Percentiles rank a stretch among this genome's conserved stretches.
Conservation (phyloP, 1,284 basidiomycete species). For the Amylostereum areolatum region DNA sequence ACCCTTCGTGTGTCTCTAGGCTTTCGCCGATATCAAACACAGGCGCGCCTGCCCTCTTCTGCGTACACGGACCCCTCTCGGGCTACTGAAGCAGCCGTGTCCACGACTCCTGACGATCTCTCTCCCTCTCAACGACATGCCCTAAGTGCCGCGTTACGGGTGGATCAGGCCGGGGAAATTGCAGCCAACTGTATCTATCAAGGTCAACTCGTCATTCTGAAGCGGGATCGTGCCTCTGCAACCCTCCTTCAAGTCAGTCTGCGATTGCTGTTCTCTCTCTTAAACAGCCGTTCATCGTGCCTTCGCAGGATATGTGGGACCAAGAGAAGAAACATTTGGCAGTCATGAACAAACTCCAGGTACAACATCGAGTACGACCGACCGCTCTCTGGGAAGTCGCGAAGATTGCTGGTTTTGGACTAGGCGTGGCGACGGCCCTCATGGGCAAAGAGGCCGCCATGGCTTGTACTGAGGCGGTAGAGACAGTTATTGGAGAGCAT, state of each 20-base stretch:
- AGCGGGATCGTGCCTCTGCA: constrained; percentile 55
- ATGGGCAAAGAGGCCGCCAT: constrained; percentile 93
- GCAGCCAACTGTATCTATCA: constrained; percentile 92
- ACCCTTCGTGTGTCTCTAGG: too few species aligned
- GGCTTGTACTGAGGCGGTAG: constrained; percentile 97
- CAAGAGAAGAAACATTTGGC: constrained; percentile 90
- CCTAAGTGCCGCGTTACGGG: constrained; percentile 66
- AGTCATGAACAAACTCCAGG: constrained; percentile 80
- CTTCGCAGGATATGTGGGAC: constrained; percentile 86
- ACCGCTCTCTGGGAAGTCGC: constrained; percentile 82
- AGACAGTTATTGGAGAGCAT: constrained; percentile 96
- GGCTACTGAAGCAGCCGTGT: constrained; percentile 29
- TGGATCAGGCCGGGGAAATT: constrained; percentile 90
- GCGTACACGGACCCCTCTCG: constrained; percentile 30
- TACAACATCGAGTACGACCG: constrained; percentile 82
- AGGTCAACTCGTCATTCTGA: constrained; percentile 73
- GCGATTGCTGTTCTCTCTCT: not conserved
- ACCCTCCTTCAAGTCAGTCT: constrained; percentile 70
- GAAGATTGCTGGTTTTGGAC: constrained; percentile 77
- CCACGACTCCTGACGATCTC: constrained; percentile 44
- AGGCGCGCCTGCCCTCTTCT: constrained; percentile 21
- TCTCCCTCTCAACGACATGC: constrained; percentile 39
- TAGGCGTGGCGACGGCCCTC: constrained; percentile 83
- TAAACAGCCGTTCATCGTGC: not conserved
- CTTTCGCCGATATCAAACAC: too few species aligned